Percentiles rank a stretch among this genome's conserved stretches.
These are phyloP conservation scores for Colletotrichum cereale DNA, from an alignment of 2,329 filamentous ascomycete species.

Conservation along the genomic window DNA sequence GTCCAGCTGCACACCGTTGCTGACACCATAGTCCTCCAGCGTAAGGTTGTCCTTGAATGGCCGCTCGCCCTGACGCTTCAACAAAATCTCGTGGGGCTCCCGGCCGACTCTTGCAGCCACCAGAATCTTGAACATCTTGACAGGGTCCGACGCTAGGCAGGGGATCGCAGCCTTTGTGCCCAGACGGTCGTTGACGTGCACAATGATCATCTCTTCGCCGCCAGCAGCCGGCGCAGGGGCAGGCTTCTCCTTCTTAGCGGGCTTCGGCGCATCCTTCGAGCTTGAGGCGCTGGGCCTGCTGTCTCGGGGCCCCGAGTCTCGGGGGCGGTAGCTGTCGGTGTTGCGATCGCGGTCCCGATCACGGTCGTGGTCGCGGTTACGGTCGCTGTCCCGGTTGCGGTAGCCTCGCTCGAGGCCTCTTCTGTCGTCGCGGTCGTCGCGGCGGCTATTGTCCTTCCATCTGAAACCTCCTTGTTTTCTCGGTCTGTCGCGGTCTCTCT, in stretches of 20 bases:
- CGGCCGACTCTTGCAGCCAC: slow-evolving; percentile 91
- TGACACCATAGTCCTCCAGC: slow-evolving; percentile 92
- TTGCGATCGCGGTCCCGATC: slow-evolving; percentile 51
- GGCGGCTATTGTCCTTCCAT: slow-evolving; percentile 69
- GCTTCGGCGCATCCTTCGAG: slow-evolving; percentile 45
- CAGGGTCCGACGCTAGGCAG: slow-evolving; percentile 85
- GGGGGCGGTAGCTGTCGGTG: slow-evolving; percentile 42
- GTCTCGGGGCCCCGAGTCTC: slow-evolving; percentile 44
- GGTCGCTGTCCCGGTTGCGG: slow-evolving; percentile 56
- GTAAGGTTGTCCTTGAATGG: slow-evolving; percentile 94
- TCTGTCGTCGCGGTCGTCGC: slow-evolving; percentile 56
- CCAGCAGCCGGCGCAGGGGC: slow-evolving; percentile 47
- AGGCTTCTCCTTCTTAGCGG: slow-evolving; percentile 50
- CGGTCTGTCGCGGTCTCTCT: slow-evolving; percentile 25
- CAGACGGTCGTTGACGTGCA: slow-evolving; percentile 93
- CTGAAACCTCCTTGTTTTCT: slow-evolving; percentile 58
- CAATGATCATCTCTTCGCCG: slow-evolving; percentile 89
- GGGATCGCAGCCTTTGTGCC: slow-evolving; percentile 96
- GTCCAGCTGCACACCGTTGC: slow-evolving; percentile 83
- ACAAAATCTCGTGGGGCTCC: slow-evolving; percentile 89
- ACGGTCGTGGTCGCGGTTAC: slow-evolving; percentile 52
- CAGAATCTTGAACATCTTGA: slow-evolving; percentile 90
- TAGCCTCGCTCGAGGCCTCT: slow-evolving; percentile 65
- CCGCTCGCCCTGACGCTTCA: slow-evolving; percentile 91
- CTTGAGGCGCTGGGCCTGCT: slow-evolving; percentile 46